These are phyloP conservation scores for Penicillium antarcticum DNA, from an alignment of 495 filamentous ascomycete species.

Conservation along the genomic window DNA sequence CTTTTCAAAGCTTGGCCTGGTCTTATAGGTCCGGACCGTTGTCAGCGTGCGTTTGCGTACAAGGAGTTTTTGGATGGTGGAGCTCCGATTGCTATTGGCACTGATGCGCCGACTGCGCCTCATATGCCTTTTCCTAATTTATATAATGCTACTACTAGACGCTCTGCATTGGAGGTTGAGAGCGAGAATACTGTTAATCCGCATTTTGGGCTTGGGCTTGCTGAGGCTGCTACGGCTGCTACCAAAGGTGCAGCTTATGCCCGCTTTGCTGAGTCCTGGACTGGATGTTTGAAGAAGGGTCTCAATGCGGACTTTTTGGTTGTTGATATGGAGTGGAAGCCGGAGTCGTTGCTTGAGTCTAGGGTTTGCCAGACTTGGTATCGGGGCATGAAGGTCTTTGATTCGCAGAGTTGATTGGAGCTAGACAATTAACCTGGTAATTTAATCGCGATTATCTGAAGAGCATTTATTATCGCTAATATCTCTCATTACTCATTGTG, in stretches of 20 bases:
- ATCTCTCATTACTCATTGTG: background rate
- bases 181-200: conserved; percentile 46
- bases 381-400: conserved; percentile 37
- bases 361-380: conserved; percentile 57
- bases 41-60: conserved; percentile 58
- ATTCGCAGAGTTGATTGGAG: conserved; percentile 1
- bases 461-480: too few relatives aligned
- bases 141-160: conserved; percentile 57
- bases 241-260: conserved; percentile 57
- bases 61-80: conserved; percentile 56
- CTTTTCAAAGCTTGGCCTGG: conserved; percentile 58
- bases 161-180: conserved; percentile 49
- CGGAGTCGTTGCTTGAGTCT: conserved; percentile 48
- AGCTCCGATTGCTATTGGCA: conserved; percentile 54
- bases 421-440: background rate
- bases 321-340: conserved; percentile 55
- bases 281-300: conserved; percentile 48
- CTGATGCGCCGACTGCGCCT: conserved; percentile 57
- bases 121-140: conserved; percentile 52
- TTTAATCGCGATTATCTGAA: background rate
- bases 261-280: conserved; percentile 53
- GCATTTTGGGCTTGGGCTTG: conserved; percentile 50
- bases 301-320: conserved; percentile 56
- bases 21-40: conserved; percentile 51
- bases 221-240: conserved; percentile 51